Evolutionary conservation across 805 yeast species (phyloP).

Genomic region (Candida lessepsii): DNA sequence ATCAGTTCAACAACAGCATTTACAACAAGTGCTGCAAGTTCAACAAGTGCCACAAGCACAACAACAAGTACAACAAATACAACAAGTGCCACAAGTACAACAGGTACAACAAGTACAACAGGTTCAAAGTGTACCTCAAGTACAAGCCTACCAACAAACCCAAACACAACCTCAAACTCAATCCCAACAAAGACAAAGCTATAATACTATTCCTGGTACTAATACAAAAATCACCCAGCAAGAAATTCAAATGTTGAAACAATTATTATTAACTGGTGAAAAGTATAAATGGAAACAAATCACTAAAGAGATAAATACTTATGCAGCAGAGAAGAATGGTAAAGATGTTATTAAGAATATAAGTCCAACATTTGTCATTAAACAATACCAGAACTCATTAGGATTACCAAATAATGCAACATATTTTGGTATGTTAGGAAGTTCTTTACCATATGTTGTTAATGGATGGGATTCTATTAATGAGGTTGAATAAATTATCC

Average conservation of each 20-base stretch:
- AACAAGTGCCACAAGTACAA: not conserved
- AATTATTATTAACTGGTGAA: slow-evolving; percentile 51
- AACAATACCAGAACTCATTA: slow-evolving; percentile 53
- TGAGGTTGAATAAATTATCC: slow-evolving; percentile 21
- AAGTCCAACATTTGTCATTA: slow-evolving; percentile 53
- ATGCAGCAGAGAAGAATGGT: slow-evolving; percentile 16
- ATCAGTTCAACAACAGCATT: not conserved
- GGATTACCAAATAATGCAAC: slow-evolving; percentile 51
- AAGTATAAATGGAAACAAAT: slow-evolving; percentile 60
- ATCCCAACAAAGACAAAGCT: not conserved
- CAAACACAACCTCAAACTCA: slow-evolving; percentile 1
- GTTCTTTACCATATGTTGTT: slow-evolving; percentile 55
- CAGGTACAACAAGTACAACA: not conserved
- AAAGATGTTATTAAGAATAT: slow-evolving; percentile 32
- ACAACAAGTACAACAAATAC: not conserved
- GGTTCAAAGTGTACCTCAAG: not conserved
- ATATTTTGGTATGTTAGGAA: slow-evolving; percentile 44
- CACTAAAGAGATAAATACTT: slow-evolving; percentile 36
- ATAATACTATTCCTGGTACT: slow-evolving; percentile 4
- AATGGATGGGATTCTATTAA: slow-evolving; percentile 45
- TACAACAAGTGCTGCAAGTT: not conserved
- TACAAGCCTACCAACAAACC: not conserved
- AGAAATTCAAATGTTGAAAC: slow-evolving; percentile 46
- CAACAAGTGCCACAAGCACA: not conserved
- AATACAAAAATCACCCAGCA: slow-evolving; percentile 36